phyloP scores from a whole-genome alignment of 1,284 basidiomycete genomes.

The Sanghuangporus sanghuang region DNA sequence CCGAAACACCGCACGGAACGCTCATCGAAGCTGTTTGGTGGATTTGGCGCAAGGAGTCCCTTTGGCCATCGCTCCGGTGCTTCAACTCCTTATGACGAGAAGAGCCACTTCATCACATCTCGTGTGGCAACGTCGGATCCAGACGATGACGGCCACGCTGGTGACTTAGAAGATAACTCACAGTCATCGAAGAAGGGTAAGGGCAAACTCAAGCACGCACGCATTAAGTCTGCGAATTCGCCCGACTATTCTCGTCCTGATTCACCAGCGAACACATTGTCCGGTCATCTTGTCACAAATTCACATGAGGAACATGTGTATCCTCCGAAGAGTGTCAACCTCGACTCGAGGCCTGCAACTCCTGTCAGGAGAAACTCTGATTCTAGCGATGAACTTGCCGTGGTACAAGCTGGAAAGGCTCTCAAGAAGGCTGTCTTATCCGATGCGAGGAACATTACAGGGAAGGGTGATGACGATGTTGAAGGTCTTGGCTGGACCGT shows the following conservation, averaged over 20 bases:
- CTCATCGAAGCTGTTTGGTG: constrained; percentile 18
- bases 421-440: constrained; percentile 64
- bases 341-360: constrained; percentile 11
- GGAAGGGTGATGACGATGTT: constrained; percentile 34
- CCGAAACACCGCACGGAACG: constrained; percentile 40
- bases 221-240: background rate
- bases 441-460: constrained; percentile 66
- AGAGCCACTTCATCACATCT: constrained; percentile 12
- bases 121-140: constrained; percentile 8
- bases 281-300: background rate
- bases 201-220: constrained; percentile 24
- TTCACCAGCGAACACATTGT: constrained; percentile 3
- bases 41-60: constrained; percentile 26
- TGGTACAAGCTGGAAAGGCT: constrained; percentile 56
- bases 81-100: constrained; percentile 18
- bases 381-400: constrained; percentile 30
- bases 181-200: constrained; percentile 28
- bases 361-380: constrained; percentile 17
- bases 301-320: constrained; percentile 3
- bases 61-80: constrained; percentile 20
- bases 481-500: constrained; percentile 46
- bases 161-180: constrained; percentile 18
- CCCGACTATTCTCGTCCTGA: constrained; percentile 13
- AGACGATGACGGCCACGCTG: constrained; percentile 13
- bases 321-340: constrained; percentile 8